Percentiles rank a stretch among this genome's conserved stretches.
Conservation (phyloP, 192 early-diverging fungal genomes). For the Irineochytrium annulatum region DNA sequence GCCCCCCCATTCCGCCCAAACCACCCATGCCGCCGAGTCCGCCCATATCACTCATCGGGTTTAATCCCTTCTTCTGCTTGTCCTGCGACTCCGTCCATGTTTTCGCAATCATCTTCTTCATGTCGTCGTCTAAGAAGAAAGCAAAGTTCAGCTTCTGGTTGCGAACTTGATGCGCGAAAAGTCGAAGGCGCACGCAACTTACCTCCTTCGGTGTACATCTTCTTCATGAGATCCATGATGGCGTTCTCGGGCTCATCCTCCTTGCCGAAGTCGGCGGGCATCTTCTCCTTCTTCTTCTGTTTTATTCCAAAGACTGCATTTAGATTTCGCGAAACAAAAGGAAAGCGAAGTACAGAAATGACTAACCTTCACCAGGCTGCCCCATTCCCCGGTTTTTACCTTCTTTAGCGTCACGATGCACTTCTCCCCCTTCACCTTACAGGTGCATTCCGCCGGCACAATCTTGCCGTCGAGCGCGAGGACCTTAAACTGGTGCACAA, state of each 20-base stretch:
- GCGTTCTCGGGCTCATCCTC: neutral
- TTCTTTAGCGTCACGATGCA: neutral
- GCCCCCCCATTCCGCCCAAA: neutral
- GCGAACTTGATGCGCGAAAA: neutral
- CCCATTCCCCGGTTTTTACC: neutral
- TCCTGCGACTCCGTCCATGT: slow-evolving; percentile 1
- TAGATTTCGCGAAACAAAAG: neutral
- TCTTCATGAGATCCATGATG: slow-evolving; percentile 1
- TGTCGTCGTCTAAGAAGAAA: neutral
- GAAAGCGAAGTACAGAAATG: neutral
- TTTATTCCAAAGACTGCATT: neutral
- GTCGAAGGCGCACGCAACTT: neutral
- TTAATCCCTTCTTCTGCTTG: too few species aligned
- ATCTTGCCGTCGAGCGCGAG: neutral
- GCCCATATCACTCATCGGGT: too few species aligned
- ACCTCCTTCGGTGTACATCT: neutral
- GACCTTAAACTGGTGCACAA: neutral
- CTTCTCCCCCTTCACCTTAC: neutral
- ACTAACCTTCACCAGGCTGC: neutral
- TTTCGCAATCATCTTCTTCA: slow-evolving; percentile 3
- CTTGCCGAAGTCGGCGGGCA: neutral
- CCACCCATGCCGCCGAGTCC: too few species aligned
- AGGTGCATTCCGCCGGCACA: neutral
- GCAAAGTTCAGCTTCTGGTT: neutral
- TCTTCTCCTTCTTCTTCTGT: neutral